Base-by-base conservation (phyloP, 2,329 filamentous ascomycete species). In the Bipolaris gigantea region DNA sequence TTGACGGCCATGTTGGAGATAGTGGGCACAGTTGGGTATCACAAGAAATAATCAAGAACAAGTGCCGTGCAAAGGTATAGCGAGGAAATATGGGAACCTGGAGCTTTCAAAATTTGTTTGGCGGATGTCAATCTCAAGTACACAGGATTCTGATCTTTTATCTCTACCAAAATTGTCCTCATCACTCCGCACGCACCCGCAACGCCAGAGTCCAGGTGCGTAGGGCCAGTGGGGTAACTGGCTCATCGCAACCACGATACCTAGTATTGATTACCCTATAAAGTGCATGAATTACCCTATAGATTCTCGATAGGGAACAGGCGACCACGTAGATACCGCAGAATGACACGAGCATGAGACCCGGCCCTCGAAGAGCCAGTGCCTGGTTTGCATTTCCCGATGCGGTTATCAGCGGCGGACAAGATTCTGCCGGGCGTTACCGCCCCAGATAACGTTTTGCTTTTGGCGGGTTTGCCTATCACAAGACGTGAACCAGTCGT, bases 181-280 rank as follows among this genome's bases (percentile, higher is more conserved):
- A 67, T 67, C 63, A 59, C 59, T 62, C 63, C 62, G 59, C 63
- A 57, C 50, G 42, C 54, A 61, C 59, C 61, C 63, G 63, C 42
- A 43, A 57, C 54, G 51, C 57, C 52, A 61, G 61, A 56, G 25
- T 49, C 30, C 42, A 47, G 40, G 48, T 45, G 11, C 55, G 41
- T 45, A 11, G 30, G 46, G 53, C 52, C 56, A 55, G 59, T 53
- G 54, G 56, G 60, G 51, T 49, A 51, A 43, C 19, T 23, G 36
- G 48, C 49, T 49, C 51, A 60, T 43, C 55, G 42, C 52, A 50
- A 50, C 39, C 50, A 55, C 33, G 55, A 55, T 54, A 54, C 51
- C 49, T 57, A 48, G 61, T 66, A 65, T 67, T 57, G 51, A 69
- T 73, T 73, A 73, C 70, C 70, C 69, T 70, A 71, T 72, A 71